A percentile compares a stretch with the other conserved stretches of the same genome.
Conservation (phyloP, 257 asterid genomes). For the Nyctanthes arbortristis region DNA sequence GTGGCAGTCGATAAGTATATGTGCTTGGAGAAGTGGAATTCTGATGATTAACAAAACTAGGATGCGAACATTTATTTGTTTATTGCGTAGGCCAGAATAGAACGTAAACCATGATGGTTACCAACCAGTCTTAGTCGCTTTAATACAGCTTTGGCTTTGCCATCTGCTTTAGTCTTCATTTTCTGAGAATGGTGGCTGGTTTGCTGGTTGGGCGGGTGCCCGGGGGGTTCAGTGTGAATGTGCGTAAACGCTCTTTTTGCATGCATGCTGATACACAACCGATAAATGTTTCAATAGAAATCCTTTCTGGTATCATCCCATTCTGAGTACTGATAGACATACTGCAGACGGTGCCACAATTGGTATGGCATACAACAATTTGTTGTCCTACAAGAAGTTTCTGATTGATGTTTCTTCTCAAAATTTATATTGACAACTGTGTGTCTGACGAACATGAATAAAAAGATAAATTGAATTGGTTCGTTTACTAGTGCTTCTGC, state of each 20-base stretch:
- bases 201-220: too few relatives aligned
- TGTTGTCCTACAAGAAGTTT: not conserved
- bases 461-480: not conserved
- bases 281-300: too few relatives aligned
- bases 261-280: too few relatives aligned
- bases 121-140: not conserved
- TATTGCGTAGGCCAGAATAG: not conserved
- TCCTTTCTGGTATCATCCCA: too few relatives aligned
- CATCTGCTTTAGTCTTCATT: too few relatives aligned
- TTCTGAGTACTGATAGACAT: too few relatives aligned
- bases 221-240: too few relatives aligned
- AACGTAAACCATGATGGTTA: not conserved
- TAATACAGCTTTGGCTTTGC: not conserved
- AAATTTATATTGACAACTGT: not conserved
- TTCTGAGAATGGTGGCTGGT: too few relatives aligned
- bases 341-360: too few relatives aligned
- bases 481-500: not conserved
- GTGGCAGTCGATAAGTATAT: not conserved
- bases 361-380: too few relatives aligned
- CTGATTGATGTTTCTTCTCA: not conserved
- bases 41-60: not conserved
- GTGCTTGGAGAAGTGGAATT: not conserved
- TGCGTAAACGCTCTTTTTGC: too few relatives aligned
- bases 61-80: not conserved
- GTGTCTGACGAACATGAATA: not conserved